A percentile compares a stretch with the other conserved stretches of the same genome.
phyloP scores from a whole-genome alignment of 331 rosid species.

The Malus hybrid region DNA sequence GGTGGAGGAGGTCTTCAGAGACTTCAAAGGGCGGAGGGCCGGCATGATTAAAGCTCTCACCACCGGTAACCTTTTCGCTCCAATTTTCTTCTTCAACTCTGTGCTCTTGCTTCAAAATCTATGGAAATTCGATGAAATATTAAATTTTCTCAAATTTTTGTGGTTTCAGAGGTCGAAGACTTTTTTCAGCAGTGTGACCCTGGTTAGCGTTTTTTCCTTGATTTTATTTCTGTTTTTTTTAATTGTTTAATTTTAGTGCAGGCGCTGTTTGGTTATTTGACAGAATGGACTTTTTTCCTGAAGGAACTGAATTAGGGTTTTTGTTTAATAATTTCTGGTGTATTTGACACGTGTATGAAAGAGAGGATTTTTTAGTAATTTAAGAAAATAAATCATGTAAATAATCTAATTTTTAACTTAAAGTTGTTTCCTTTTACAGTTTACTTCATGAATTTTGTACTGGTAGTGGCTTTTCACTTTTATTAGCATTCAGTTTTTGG shows the following conservation, averaged over 20 bases:
- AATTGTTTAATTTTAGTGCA: not conserved
- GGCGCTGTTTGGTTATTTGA: not conserved
- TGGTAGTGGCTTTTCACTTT: no score
- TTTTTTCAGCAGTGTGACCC: constrained; percentile 74
- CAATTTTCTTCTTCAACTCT: not conserved
- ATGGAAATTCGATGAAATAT: not conserved
- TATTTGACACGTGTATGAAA: not conserved
- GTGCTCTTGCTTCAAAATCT: not conserved
- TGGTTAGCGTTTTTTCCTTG: constrained; percentile 29
- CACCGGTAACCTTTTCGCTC: constrained; percentile 31
- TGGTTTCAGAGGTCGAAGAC: constrained; percentile 49
- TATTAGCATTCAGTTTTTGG: no score
- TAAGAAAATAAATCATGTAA: no score
- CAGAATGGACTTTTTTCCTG: not conserved
- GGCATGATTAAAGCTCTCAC: constrained; percentile 78
- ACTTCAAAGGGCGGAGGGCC: constrained; percentile 74
- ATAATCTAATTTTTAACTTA: no score
- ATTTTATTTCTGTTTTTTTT: not conserved
- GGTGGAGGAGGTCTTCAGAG: constrained; percentile 75
- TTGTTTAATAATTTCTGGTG: not conserved
- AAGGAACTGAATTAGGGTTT: not conserved
- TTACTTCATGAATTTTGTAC: no score
- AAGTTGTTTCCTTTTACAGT: no score
- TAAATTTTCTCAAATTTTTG: not conserved
- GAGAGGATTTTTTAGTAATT: no score